Percentiles rank a stretch among this genome's conserved stretches.
phyloP scores from a whole-genome alignment of 176 grass and related monocot species.

The Eragrostis nindensis region DNA sequence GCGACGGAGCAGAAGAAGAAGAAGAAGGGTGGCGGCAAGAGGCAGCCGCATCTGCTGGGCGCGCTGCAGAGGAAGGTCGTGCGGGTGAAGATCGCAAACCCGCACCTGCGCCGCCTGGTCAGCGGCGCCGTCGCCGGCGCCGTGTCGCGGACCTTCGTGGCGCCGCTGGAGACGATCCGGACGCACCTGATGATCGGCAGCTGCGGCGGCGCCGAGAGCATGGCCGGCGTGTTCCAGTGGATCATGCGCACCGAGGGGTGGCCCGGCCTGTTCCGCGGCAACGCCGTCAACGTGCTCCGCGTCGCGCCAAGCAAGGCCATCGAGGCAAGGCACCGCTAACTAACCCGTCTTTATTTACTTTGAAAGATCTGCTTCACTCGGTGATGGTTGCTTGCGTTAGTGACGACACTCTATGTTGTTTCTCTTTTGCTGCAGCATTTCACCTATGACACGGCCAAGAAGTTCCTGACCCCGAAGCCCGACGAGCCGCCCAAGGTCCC shows the following conservation, averaged over 20 bases:
- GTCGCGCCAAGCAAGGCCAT: slow-evolving; percentile 90
- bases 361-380: no score
- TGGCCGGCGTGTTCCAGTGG: slow-evolving; percentile 58
- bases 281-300: slow-evolving; percentile 81
- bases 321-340: slow-evolving; percentile 51
- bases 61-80: slow-evolving; percentile 31
- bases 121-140: slow-evolving; percentile 81
- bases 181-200: slow-evolving; percentile 88
- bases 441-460: slow-evolving; percentile 79
- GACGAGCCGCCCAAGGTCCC: slow-evolving; percentile 57
- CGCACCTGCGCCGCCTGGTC: slow-evolving; percentile 62
- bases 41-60: slow-evolving; percentile 3
- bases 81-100: slow-evolving; percentile 63
- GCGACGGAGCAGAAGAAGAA: slow-evolving; percentile 15
- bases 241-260: slow-evolving; percentile 73
- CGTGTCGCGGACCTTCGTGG: slow-evolving; percentile 77
- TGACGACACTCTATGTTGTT: neutral
- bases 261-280: slow-evolving; percentile 88
- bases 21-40: slow-evolving; percentile 22
- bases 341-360: no score
- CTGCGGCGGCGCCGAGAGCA: slow-evolving; percentile 50
- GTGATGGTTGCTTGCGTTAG: no score
- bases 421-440: slow-evolving; percentile 56
- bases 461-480: slow-evolving; percentile 59
- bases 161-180: slow-evolving; percentile 89